Evolutionary conservation across 2,329 filamentous ascomycete genomes (phyloP), one percentile per base, ranked within the genome.

Genomic region (Scedosporium boydii): DNA sequence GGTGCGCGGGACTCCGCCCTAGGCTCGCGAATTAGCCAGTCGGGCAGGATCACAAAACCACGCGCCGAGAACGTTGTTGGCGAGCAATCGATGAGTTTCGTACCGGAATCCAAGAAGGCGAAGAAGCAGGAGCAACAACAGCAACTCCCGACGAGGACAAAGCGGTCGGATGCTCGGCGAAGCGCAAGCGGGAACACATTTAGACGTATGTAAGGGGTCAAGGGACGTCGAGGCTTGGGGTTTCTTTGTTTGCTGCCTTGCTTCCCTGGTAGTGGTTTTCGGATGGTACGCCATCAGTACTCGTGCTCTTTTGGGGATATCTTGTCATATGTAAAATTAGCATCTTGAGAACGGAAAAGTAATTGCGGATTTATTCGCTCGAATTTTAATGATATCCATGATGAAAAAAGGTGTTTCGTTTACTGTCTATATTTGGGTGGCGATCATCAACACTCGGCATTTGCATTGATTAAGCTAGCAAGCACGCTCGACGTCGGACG

Each of bases 151-250:
- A 21, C 71, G 29, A 69, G 71, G 55, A 71, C 71, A 53, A 76
- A 73, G 66, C 71, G 71, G 34, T 63, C 61, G 56, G 76, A 77
- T 62, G 71, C 72, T 62, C 83, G 89, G 69, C 79, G 89, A 69
- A 92, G 88, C 73, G 90, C 90, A 59, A 91, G 88, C 74, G 82
- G 82, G 60, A 93, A 93, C 74, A 86, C 86, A 48, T 90, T 92
- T 73, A 83, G 88, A 72, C 82, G 80, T 70, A 80, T 90, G 78
- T 88, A 76, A 72, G 65, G 70, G 46, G 59, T 12, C 51, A 56
- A 29, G 51, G 18, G n/a, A 58, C 12, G 34, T 38, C 34, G 34
- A 38, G 2, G 9, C 10, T 38, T 38, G 12, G 12, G 10, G 29
- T 6, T 58, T 41, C 18, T 44, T 23, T 12, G 23, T 23, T 61